These are phyloP conservation scores for Pyrus hybrid DNA, from an alignment of 331 rosid species.

Conservation along the genomic window DNA sequence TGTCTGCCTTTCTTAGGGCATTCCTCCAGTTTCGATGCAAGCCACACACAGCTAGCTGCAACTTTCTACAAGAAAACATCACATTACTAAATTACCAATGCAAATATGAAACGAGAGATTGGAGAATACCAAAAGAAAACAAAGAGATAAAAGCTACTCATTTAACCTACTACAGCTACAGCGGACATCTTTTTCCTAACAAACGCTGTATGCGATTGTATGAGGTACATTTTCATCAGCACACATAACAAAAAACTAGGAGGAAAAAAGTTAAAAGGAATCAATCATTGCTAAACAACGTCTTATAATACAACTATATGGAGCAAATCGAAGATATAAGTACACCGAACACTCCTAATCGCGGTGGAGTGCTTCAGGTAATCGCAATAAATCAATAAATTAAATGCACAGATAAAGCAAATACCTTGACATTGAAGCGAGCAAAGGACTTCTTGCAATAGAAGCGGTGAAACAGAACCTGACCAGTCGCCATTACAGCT, in stretches of 20 bases:
- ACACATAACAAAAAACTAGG: neutral
- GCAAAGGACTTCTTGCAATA: slow-evolving; percentile 95
- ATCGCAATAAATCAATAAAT: too few relatives aligned
- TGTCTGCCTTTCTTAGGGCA: slow-evolving; percentile 89
- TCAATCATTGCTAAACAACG: neutral
- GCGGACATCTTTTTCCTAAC: neutral
- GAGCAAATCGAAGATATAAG: neutral
- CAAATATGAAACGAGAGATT: neutral
- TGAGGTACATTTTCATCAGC: neutral
- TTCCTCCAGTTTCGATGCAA: slow-evolving; percentile 95
- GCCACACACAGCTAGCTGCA: slow-evolving; percentile 95
- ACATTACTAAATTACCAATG: neutral
- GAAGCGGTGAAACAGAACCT: slow-evolving; percentile 92
- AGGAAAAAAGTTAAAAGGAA: neutral
- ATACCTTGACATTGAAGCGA: slow-evolving; percentile 86
- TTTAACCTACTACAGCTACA: neutral
- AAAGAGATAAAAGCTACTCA: neutral
- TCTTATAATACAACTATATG: neutral
- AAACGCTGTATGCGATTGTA: neutral
- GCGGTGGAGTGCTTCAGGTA: neutral
- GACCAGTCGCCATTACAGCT: slow-evolving; percentile 98
- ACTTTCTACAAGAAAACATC: slow-evolving; percentile 67
- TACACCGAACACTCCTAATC: neutral
- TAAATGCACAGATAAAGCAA: neutral
- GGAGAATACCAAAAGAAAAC: neutral